These are phyloP conservation scores for Lonicera japonica DNA, from an alignment of 129 eudicot genomes.

Conservation along the genomic window DNA sequence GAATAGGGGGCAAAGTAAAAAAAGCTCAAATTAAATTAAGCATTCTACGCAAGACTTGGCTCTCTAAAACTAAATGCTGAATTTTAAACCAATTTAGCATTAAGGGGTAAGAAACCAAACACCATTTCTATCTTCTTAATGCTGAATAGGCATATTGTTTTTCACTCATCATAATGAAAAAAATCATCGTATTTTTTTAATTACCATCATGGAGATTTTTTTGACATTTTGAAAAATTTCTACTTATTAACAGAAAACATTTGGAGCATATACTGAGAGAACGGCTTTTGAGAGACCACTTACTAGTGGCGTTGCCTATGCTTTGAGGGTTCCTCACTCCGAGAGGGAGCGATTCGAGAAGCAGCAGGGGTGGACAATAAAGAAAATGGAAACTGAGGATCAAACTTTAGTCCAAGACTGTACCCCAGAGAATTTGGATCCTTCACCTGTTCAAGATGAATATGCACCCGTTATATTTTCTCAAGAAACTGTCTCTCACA, in stretches of 20 bases:
- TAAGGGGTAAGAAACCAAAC: too few species aligned
- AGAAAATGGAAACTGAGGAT: constrained; percentile 80
- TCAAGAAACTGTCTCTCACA: constrained; percentile 90
- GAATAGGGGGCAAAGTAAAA: too few species aligned
- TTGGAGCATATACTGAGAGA: constrained; percentile 80
- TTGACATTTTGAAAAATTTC: constrained; percentile 5
- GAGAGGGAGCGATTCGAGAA: constrained; percentile 74
- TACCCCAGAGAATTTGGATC: constrained; percentile 54
- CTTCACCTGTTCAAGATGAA: constrained; percentile 84
- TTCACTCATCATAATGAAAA: too few species aligned
- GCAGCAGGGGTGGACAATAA: constrained; percentile 86
- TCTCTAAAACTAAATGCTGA: too few species aligned
- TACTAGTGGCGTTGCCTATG: constrained; percentile 95
- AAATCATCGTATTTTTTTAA: background rate
- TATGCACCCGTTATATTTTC: constrained; percentile 94
- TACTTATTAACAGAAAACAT: constrained; percentile 53
- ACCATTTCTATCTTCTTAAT: too few species aligned
- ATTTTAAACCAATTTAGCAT: too few species aligned
- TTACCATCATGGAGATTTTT: constrained; percentile 9
- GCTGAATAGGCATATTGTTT: too few species aligned
- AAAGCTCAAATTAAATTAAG: too few species aligned
- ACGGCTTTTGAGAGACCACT: constrained; percentile 95
- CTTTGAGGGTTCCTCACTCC: constrained; percentile 66
- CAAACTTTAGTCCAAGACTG: constrained; percentile 76
- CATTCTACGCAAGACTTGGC: too few species aligned